Base-by-base conservation (phyloP, 352 stramenopile genomes). In the Phytopythium sindhum region DNA sequence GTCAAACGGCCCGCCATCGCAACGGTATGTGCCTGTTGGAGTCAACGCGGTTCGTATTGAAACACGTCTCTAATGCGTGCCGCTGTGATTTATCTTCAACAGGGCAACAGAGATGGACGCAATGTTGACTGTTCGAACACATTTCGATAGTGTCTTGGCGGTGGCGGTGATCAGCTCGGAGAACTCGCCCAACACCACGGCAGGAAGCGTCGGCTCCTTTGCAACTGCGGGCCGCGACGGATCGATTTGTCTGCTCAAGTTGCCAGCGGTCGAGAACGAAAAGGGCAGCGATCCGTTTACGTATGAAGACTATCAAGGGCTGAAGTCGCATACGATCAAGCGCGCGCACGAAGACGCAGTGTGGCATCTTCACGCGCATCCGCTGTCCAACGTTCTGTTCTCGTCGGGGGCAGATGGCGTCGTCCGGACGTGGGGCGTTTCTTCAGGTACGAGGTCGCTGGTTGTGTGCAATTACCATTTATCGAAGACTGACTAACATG, bases 321-420 rank as follows among this genome's bases (percentile, higher is more conserved):
- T 93, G 42, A 87, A 89, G 57, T 65, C 81, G 9, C 76, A 93
- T 66, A 76, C 69, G 7, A 69, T 93, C 15, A 91, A 91, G 41
- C 76, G 78, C 61, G 85, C 88, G 2, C 88, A 96, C 63, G 83
- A 91, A 29, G 84, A 96, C 50, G 85, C 85, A 28, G 76, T 96
- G 37, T 96, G 88, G 88, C 69, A 91, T 57, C 75, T 96, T 14
- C 79, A 91, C 53, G 83, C 88, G 14, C 88, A 96, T 41, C 84
- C 88, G 33, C 69, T 93, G 26, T 93, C 85, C 21, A 94, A 93
- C 55, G 72, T 90, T 19, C 68, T 96, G 23, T 96, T 96, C 47
- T 94, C 85, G 2, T 84, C 84, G 42, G 84, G 88, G 50, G 68
- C 88, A 2, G 88, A 96, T 48, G 88, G 82, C 24, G 76, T 91